Conservation (phyloP, 805 yeast genomes). For the Saccharomyces kudriavzevii region DNA sequence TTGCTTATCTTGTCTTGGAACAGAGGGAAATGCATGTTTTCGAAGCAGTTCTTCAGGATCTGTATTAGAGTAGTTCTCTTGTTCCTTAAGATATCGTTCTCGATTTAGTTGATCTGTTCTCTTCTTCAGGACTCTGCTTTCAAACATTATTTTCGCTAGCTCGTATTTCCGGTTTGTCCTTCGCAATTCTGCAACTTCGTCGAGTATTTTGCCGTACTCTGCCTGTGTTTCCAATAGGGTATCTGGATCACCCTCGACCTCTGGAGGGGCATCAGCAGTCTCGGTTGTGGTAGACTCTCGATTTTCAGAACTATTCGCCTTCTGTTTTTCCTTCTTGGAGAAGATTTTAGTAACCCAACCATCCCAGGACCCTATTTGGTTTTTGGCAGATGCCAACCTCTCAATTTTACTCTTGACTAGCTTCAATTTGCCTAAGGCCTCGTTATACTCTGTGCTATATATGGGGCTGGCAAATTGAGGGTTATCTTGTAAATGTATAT, state of each 20-base stretch:
- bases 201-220: conserved; percentile 15
- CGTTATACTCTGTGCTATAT: conserved; percentile 17
- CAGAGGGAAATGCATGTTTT: conserved; percentile 22
- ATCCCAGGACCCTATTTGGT: conserved; percentile 23
- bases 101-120: conserved; percentile 3
- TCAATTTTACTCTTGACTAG: conserved; percentile 12
- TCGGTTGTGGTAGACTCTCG: not conserved
- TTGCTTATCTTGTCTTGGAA: conserved; percentile 11
- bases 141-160: conserved; percentile 18
- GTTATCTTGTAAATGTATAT: conserved; percentile 29
- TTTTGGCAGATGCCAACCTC: conserved; percentile 1
- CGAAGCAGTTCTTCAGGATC: conserved; percentile 20
- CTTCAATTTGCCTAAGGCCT: conserved; percentile 12
- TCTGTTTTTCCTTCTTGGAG: conserved; percentile 8
- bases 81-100: conserved; percentile 9
- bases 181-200: conserved; percentile 15
- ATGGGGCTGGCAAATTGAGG: conserved; percentile 27
- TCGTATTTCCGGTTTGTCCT: conserved; percentile 14
- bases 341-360: conserved; percentile 27
- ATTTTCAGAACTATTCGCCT: not conserved
- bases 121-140: conserved; percentile 16
- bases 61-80: conserved; percentile 25
- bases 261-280: not conserved
- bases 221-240: conserved; percentile 2
- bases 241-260: not conserved